Evolutionary conservation across 768 basidiomycete species (phyloP).

Genomic region (Hortiboletus flavorubellus): DNA sequence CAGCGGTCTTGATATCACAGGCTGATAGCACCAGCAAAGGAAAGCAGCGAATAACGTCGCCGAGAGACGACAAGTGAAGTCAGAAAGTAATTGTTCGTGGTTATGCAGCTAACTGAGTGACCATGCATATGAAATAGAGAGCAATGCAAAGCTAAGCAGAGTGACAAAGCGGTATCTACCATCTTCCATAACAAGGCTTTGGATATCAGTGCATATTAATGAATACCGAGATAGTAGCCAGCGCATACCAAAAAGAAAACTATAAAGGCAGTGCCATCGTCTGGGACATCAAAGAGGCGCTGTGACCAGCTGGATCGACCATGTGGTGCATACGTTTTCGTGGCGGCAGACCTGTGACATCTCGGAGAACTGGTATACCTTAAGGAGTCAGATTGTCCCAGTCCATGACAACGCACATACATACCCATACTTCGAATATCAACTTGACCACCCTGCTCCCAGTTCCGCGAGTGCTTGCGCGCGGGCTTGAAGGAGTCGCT

Average conservation of each 20-base stretch:
- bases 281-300: conserved; percentile 51
- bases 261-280: conserved; percentile 56
- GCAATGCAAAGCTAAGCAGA: conserved; percentile 10
- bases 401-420: conserved; percentile 12
- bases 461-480: conserved; percentile 61
- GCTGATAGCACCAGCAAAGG: conserved; percentile 18
- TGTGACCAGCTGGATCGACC: conserved; percentile 52
- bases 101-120: conserved; percentile 7
- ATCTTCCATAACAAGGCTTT: conserved; percentile 8
- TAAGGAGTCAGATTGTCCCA: conserved; percentile 8
- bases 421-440: conserved; percentile 30
- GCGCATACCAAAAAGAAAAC: conserved; percentile 17
- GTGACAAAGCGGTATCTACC: conserved; percentile 11
- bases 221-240: conserved; percentile 21
- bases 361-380: conserved; percentile 35
- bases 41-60: conserved; percentile 11
- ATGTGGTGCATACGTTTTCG: conserved; percentile 67
- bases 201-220: conserved; percentile 14
- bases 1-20: conserved; percentile 25
- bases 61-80: conserved; percentile 1
- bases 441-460: conserved; percentile 50
- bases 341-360: conserved; percentile 49
- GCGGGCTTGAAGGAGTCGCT: conserved; percentile 38
- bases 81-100: conserved; percentile 12
- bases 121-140: conserved; percentile 16